Evolutionary conservation across 768 basidiomycete genomes (phyloP).

Genomic region (Gyrodon lividus): DNA sequence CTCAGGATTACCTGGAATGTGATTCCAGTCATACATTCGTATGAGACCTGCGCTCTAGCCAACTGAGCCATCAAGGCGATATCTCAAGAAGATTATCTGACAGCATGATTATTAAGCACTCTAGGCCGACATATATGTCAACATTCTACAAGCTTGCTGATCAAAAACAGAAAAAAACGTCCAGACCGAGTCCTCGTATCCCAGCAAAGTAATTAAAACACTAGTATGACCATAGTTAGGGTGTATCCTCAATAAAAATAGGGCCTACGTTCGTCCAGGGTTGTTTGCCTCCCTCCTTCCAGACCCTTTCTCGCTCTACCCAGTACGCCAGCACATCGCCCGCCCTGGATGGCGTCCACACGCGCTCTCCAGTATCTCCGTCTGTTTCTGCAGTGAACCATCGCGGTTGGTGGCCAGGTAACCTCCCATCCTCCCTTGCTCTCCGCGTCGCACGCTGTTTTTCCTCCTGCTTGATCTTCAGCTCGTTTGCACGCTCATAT

Average conservation of each 20-base stretch:
- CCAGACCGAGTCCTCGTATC: not conserved
- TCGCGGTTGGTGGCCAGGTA: slow-evolving; percentile 72
- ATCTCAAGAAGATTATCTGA: not conserved
- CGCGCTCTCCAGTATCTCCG: slow-evolving; percentile 83
- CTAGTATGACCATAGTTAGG: slow-evolving; percentile 1
- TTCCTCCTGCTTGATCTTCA: slow-evolving; percentile 83
- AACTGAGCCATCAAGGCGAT: slow-evolving; percentile 46
- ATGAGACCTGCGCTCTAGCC: slow-evolving; percentile 58
- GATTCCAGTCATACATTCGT: slow-evolving; percentile 34
- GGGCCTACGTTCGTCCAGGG: slow-evolving; percentile 70
- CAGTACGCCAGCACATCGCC: slow-evolving; percentile 74
- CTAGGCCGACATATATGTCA: too few species aligned
- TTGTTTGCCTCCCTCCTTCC: slow-evolving; percentile 36
- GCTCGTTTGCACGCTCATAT: slow-evolving; percentile 79
- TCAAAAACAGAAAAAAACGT: too few species aligned
- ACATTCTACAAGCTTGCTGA: too few species aligned
- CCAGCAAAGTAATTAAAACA: not conserved
- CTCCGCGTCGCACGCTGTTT: slow-evolving; percentile 68
- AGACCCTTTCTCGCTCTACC: slow-evolving; percentile 70
- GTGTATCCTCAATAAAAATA: slow-evolving; percentile 73
- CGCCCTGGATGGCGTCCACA: slow-evolving; percentile 71
- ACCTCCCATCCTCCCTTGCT: slow-evolving; percentile 70
- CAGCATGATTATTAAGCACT: too few species aligned
- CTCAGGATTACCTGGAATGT: slow-evolving; percentile 45
- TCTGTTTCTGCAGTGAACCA: slow-evolving; percentile 89